Conservation (phyloP, 257 asterid species). For the Solanum virginianum region DNA sequence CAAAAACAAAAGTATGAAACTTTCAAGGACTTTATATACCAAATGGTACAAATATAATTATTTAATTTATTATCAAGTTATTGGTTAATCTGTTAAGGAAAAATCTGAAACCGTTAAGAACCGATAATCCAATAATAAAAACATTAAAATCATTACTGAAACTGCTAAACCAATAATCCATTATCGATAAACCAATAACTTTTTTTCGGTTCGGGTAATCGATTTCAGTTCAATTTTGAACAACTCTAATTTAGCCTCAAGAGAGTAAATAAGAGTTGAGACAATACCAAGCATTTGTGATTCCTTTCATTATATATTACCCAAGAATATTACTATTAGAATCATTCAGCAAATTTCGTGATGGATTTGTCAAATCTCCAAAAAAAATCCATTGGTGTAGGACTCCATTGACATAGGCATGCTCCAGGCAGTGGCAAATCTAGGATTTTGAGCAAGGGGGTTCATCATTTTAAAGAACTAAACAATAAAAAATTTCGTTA, state of each 20-base stretch:
- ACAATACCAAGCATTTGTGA: neutral
- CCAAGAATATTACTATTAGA: neutral
- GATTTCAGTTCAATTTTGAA: too few species aligned
- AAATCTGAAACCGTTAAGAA: too few species aligned
- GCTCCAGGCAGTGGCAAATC: neutral
- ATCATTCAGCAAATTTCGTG: neutral
- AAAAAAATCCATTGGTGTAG: neutral
- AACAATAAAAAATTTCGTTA: neutral
- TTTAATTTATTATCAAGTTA: too few species aligned
- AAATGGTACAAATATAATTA: too few species aligned
- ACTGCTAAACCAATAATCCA: too few species aligned
- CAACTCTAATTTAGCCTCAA: neutral
- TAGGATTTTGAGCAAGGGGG: neutral
- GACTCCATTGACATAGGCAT: neutral
- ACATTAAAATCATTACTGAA: too few species aligned
- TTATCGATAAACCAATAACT: too few species aligned
- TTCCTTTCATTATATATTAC: neutral
- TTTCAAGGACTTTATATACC: too few species aligned
- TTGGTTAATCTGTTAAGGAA: too few species aligned
- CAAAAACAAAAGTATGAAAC: too few species aligned
- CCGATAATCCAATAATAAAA: too few species aligned
- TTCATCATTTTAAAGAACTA: neutral
- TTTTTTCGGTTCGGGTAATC: too few species aligned
- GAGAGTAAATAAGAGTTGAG: neutral
- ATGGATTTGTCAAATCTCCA: neutral